A percentile compares a stretch with the other conserved stretches of the same genome.
Evolutionary conservation across 306 rosid genomes (phyloP).

Genomic region (Cicer arietinum): DNA sequence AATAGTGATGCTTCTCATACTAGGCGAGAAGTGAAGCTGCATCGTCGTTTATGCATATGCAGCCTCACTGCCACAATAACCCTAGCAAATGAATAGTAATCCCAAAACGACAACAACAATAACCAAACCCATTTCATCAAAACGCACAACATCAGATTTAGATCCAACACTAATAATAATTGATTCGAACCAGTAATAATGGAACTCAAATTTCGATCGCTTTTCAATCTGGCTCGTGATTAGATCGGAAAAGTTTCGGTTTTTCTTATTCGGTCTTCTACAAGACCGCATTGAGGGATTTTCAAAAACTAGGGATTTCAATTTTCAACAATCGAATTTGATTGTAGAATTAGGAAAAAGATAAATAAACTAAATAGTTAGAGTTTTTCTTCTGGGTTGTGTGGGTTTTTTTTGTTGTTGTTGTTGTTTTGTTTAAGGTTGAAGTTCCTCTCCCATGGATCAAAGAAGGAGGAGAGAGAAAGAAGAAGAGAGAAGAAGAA

Average conservation of each 20-base stretch:
- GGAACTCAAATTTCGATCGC: slow-evolving; percentile 48
- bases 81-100: slow-evolving; percentile 42
- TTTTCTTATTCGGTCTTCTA: slow-evolving; percentile 47
- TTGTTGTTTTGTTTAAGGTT: background rate
- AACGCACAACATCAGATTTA: slow-evolving; percentile 77
- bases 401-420: background rate
- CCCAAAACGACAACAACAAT: slow-evolving; percentile 41
- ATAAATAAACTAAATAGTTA: background rate
- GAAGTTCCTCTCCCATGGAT: slow-evolving; percentile 56
- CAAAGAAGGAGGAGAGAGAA: slow-evolving; percentile 37
- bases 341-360: slow-evolving; percentile 4
- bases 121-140: slow-evolving; percentile 51
- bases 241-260: slow-evolving; percentile 35
- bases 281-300: slow-evolving; percentile 65
- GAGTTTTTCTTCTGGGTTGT: slow-evolving; percentile 37
- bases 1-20: slow-evolving; percentile 99
- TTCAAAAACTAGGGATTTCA: slow-evolving; percentile 18
- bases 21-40: slow-evolving; percentile 99
- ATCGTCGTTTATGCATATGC: slow-evolving; percentile 94
- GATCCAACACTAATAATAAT: slow-evolving; percentile 33
- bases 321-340: slow-evolving; percentile 16
- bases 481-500: slow-evolving; percentile 28
- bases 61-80: slow-evolving; percentile 65
- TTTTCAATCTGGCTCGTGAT: slow-evolving; percentile 44
- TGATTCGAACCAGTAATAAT: background rate